Evolutionary conservation across 495 filamentous ascomycete genomes (phyloP).

Genomic region (Aspergillus olivimuriae): DNA sequence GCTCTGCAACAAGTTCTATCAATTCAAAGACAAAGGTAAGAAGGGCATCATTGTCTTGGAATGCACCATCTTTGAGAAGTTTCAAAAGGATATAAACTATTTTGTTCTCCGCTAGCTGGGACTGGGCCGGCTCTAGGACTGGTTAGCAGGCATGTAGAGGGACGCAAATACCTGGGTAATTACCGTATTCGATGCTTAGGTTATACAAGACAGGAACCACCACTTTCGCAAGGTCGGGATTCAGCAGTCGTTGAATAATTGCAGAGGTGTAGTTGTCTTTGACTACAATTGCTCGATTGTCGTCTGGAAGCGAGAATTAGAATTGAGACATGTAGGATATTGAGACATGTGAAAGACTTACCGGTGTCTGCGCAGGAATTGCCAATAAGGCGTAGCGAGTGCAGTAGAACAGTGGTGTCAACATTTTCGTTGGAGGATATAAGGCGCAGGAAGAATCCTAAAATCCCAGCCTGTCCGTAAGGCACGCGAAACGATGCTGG

Average conservation of each 20-base stretch:
- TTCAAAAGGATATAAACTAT: conserved; percentile 37
- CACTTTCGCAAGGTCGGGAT: conserved; percentile 46
- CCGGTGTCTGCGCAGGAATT: conserved; percentile 80
- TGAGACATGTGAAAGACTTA: conserved; percentile 23
- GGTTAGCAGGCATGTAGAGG: conserved; percentile 11
- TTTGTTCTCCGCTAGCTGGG: conserved; percentile 55
- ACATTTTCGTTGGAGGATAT: conserved; percentile 34
- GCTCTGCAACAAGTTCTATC: conserved; percentile 34
- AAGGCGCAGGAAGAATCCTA: conserved; percentile 58
- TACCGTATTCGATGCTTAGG: conserved; percentile 69
- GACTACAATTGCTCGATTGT: conserved; percentile 63
- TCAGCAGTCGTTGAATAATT: conserved; percentile 47
- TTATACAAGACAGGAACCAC: conserved; percentile 67
- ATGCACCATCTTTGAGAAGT: conserved; percentile 28
- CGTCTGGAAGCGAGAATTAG: no score
- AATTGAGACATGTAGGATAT: background rate
- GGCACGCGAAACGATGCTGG: conserved; percentile 57
- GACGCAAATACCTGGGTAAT: no score
- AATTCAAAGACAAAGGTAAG: conserved; percentile 36
- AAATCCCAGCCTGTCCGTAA: conserved; percentile 60
- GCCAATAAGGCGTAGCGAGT: conserved; percentile 63
- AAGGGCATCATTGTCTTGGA: conserved; percentile 25
- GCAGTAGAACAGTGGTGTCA: conserved; percentile 34
- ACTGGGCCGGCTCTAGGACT: conserved; percentile 44
- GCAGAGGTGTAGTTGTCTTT: conserved; percentile 48